phyloP scores from a whole-genome alignment of 108 stramenopile species.

The Skeletonema costatum region DNA sequence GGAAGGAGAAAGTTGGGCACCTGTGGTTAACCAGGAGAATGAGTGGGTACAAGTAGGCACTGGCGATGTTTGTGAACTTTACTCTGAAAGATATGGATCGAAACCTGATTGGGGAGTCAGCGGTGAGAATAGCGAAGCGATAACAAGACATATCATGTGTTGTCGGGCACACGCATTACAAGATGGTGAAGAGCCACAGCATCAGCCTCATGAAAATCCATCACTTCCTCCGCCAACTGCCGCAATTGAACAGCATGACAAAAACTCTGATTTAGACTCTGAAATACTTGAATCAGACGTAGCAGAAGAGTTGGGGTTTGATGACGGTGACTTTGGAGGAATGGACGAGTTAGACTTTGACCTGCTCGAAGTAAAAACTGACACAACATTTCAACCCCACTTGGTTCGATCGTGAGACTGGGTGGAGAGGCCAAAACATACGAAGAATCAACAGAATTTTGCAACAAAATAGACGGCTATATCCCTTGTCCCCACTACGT shows the following conservation, averaged over 20 bases:
- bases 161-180: conserved; percentile 25
- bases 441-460: conserved; percentile 16
- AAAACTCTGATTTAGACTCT: neutral
- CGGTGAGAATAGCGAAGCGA: conserved; percentile 16
- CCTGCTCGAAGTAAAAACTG: conserved; percentile 4
- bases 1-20: conserved; percentile 43
- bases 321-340: too few species aligned
- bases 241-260: neutral
- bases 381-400: conserved; percentile 17
- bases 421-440: conserved; percentile 26
- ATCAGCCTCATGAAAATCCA: conserved; percentile 3
- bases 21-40: conserved; percentile 32
- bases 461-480: conserved; percentile 11
- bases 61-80: conserved; percentile 25
- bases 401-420: conserved; percentile 26
- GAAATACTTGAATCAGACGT: neutral
- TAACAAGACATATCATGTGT: conserved; percentile 48
- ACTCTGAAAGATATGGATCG: conserved; percentile 16
- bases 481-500: conserved; percentile 22
- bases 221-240: neutral
- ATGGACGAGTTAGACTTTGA: neutral
- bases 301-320: neutral
- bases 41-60: conserved; percentile 50
- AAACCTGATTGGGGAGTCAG: conserved; percentile 29
- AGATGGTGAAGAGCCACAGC: neutral